Evolutionary conservation across 1,284 basidiomycete species (phyloP).

Genomic region (Leucoagaricus sp.): DNA sequence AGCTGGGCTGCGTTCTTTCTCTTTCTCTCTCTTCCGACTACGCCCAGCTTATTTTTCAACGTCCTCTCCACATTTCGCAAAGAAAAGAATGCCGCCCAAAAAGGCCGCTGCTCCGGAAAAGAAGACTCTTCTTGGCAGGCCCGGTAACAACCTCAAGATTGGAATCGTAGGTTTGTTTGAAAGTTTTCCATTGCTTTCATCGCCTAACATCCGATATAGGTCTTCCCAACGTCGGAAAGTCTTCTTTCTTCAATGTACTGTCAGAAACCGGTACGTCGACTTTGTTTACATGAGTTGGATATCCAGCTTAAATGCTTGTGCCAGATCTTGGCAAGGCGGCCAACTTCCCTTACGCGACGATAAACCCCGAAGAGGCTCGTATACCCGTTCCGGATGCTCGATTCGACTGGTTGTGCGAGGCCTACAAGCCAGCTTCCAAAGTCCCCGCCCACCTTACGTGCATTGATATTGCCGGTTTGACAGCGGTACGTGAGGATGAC

Average conservation of each 20-base stretch:
- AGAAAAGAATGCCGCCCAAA: constrained; percentile 84
- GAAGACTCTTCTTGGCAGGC: constrained; percentile 85
- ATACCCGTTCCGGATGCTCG: constrained; percentile 96
- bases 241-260: constrained; percentile 93
- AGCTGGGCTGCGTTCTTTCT: constrained; percentile 5
- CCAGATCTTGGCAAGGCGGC: constrained; percentile 94
- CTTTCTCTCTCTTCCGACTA: constrained; percentile 10
- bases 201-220: constrained; percentile 45
- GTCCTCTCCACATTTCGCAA: constrained; percentile 29
- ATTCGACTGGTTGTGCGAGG: constrained; percentile 91
- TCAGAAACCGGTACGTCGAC: constrained; percentile 75
- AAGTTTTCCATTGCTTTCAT: constrained; percentile 19
- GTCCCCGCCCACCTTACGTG: constrained; percentile 96
- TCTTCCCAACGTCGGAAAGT: constrained; percentile 93
- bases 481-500: constrained; percentile 61
- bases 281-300: not conserved
- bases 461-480: constrained; percentile 98
- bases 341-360: constrained; percentile 99
- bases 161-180: constrained; percentile 89
- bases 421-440: constrained; percentile 89
- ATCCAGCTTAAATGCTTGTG: constrained; percentile 15
- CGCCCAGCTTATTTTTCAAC: constrained; percentile 26
- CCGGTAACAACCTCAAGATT: constrained; percentile 93
- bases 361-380: constrained; percentile 91
- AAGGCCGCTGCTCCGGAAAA: constrained; percentile 77